Evolutionary conservation across 2,329 filamentous ascomycete genomes (phyloP).

Genomic region (Phialemonium atrogriseum): DNA sequence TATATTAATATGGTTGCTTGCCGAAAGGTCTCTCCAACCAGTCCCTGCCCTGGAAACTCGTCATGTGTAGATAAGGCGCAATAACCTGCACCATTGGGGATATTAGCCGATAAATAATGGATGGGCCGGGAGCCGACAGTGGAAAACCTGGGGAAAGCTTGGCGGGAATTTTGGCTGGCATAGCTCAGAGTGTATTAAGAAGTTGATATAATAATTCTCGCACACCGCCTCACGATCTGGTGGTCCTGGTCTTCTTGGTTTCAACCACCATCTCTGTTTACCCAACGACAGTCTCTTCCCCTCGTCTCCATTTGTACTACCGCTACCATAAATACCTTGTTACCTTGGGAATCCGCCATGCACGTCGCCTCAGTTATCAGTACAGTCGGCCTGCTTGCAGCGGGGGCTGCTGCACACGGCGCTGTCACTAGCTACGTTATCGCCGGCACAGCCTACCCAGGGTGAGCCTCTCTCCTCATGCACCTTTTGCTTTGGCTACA

Average conservation of each 20-base stretch:
- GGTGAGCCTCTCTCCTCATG: not conserved
- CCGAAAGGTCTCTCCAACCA: constrained; percentile 1
- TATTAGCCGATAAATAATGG: constrained; percentile 1
- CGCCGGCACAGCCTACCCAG: constrained; percentile 3
- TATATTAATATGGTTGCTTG: constrained; percentile 2
- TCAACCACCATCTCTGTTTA: not conserved
- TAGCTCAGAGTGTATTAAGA: constrained; percentile 1
- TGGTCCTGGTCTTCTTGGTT: not conserved
- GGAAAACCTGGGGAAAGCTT: constrained; percentile 1
- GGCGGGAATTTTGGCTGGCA: constrained; percentile 1
- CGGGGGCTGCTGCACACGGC: constrained; percentile 1
- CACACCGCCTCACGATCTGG: not conserved
- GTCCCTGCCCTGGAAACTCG: not conserved
- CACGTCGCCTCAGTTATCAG: not conserved
- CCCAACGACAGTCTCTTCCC: not conserved
- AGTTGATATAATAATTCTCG: not conserved
- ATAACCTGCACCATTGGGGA: not conserved
- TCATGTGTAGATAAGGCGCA: constrained; percentile 1
- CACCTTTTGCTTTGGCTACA: no score
- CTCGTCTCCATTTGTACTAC: not conserved
- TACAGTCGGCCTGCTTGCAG: constrained; percentile 1
- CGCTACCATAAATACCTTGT: not conserved
- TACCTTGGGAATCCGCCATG: not conserved
- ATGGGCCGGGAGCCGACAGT: constrained; percentile 1
- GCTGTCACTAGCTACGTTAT: constrained; percentile 5